Conservation (phyloP, 345 rosid species). For the Acer campestre region DNA sequence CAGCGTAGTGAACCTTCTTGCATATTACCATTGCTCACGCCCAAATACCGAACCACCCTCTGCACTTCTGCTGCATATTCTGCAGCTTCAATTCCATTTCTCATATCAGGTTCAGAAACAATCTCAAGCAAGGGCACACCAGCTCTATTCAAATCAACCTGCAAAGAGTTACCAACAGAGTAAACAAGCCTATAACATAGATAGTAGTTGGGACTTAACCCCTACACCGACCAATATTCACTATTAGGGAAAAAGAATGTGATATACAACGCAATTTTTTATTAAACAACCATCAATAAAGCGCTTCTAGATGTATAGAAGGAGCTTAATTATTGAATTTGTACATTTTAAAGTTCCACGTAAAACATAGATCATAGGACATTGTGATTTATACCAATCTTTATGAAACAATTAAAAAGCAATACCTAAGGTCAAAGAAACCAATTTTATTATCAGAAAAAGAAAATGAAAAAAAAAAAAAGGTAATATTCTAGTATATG, state of each 20-base stretch:
- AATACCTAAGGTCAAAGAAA: neutral
- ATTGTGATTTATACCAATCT: neutral
- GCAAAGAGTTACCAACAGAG: slow-evolving; percentile 26
- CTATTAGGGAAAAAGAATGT: neutral
- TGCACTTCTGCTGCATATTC: slow-evolving; percentile 87
- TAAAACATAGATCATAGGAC: neutral
- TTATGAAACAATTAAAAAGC: slow-evolving; percentile 3
- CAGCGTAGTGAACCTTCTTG: slow-evolving; percentile 97
- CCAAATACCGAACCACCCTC: slow-evolving; percentile 82
- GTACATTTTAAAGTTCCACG: neutral
- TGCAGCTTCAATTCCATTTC: slow-evolving; percentile 85
- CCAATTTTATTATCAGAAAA: slow-evolving; percentile 8
- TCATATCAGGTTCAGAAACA: slow-evolving; percentile 98
- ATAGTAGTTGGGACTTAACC: neutral
- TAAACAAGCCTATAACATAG: slow-evolving; percentile 10
- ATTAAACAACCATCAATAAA: neutral
- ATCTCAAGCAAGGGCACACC: slow-evolving; percentile 97
- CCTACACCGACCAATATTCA: neutral
- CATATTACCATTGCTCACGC: slow-evolving; percentile 90
- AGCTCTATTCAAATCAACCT: slow-evolving; percentile 96
- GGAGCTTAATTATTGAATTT: neutral
- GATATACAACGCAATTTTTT: neutral
- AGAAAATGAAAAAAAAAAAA: neutral
- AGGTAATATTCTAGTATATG: neutral
- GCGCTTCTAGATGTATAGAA: neutral